phyloP scores from a whole-genome alignment of 495 filamentous ascomycete species.

The Talaromyces nanjingensis region DNA sequence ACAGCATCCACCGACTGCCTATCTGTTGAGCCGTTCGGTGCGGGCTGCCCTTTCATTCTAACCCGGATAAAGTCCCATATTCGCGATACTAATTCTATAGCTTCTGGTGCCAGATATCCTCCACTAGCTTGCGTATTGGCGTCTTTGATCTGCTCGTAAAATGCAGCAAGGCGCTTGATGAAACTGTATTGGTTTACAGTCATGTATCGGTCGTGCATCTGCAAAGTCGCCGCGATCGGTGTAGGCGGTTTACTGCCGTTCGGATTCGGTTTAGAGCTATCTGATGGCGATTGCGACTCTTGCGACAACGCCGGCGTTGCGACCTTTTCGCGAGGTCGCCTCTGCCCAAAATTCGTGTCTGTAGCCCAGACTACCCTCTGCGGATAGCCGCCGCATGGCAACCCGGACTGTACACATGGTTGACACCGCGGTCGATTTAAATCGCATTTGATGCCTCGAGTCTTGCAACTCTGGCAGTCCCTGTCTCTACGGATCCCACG shows the following conservation, averaged over 20 bases:
- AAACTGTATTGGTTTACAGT: conserved; percentile 26
- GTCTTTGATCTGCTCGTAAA: conserved; percentile 23
- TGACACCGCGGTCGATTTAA: conserved; percentile 26
- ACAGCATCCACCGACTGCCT: conserved; percentile 13
- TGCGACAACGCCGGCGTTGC: conserved; percentile 5
- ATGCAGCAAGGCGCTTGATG: conserved; percentile 23
- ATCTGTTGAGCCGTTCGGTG: conserved; percentile 1
- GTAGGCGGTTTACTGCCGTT: background rate
- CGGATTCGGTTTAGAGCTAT: background rate
- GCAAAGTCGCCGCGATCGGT: conserved; percentile 7
- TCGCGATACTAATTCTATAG: conserved; percentile 21
- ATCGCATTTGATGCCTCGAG: conserved; percentile 25
- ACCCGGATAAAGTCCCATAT: conserved; percentile 20
- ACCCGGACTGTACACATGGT: conserved; percentile 17
- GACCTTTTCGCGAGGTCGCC: background rate
- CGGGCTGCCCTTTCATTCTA: conserved; percentile 17
- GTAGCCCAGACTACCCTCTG: conserved; percentile 28
- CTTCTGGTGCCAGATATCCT: conserved; percentile 18
- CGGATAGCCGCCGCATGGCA: conserved; percentile 22
- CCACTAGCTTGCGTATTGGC: conserved; percentile 14
- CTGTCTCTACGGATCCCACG: conserved; percentile 29
- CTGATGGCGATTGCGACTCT: conserved; percentile 3
- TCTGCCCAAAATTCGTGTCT: conserved; percentile 11
- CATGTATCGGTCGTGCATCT: conserved; percentile 4
- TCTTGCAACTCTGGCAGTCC: conserved; percentile 24